Conservation (phyloP, 441 rosid genomes). For the Viola pubescens region DNA sequence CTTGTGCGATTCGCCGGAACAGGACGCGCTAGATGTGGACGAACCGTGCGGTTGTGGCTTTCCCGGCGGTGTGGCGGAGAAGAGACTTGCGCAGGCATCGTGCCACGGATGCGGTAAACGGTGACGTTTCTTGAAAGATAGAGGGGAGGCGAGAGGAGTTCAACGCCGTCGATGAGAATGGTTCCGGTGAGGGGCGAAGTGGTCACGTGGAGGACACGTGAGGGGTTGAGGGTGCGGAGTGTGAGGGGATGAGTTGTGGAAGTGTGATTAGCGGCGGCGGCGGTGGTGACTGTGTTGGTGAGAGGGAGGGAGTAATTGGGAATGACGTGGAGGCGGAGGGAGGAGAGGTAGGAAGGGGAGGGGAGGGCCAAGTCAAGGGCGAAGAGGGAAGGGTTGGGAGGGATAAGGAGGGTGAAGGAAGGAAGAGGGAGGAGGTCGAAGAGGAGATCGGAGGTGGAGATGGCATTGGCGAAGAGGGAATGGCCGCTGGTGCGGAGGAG, state of each 20-base stretch:
- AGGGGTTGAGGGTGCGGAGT: not conserved
- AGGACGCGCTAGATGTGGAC: not conserved
- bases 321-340: slow-evolving; percentile 1
- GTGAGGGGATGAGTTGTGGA: too few species aligned
- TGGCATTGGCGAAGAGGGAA: not conserved
- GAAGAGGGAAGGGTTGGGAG: not conserved
- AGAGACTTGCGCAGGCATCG: not conserved
- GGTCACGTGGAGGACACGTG: not conserved
- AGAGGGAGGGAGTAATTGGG: not conserved
- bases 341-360: not conserved
- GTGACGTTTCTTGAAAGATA: not conserved
- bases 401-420: not conserved
- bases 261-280: not conserved
- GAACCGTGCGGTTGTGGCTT: not conserved
- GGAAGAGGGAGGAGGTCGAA: not conserved
- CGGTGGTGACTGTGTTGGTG: not conserved
- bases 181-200: not conserved
- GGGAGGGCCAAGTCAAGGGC: not conserved
- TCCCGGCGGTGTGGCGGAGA: not conserved
- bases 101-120: not conserved
- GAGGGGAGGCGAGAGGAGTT: not conserved
- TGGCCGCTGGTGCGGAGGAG: not conserved
- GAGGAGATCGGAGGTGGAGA: not conserved
- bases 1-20: not conserved
- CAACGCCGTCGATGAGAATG: not conserved